Conservation (phyloP, 2,329 filamentous ascomycete genomes). For the Cladosporium sp. region DNA sequence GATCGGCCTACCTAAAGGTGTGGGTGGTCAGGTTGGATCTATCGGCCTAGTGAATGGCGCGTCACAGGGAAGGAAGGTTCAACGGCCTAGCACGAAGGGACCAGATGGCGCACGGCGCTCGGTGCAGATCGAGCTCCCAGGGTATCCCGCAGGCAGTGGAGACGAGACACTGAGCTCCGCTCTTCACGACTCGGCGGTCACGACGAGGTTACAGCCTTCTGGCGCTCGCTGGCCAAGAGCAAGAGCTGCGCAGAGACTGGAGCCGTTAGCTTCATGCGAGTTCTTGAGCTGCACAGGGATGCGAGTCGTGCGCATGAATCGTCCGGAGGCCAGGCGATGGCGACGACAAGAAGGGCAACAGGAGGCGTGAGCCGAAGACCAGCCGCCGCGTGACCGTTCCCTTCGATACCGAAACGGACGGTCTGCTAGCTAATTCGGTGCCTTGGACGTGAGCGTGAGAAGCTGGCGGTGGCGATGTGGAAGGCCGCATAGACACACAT, state of each 20-base stretch:
- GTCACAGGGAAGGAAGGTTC: constrained; percentile 14
- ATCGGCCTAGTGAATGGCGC: constrained; percentile 2
- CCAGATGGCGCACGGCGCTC: constrained; percentile 5
- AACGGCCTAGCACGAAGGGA: constrained; percentile 8
- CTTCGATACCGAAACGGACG: background rate
- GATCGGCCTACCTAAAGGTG: constrained; percentile 3
- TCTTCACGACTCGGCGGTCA: constrained; percentile 1
- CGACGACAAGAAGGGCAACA: background rate
- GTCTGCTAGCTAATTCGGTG: background rate
- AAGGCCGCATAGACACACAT: background rate
- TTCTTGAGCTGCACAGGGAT: constrained; percentile 7
- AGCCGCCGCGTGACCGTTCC: constrained; percentile 8
- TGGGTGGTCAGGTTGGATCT: constrained; percentile 9
- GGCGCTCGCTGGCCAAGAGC: background rate
- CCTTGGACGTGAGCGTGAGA: background rate
- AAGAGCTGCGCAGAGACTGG: constrained; percentile 1
- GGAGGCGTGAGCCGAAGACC: constrained; percentile 6
- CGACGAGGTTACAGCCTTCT: background rate
- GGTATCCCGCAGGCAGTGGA: constrained; percentile 4
- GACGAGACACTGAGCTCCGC: background rate
- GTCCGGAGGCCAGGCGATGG: background rate
- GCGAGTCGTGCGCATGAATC: constrained; percentile 5
- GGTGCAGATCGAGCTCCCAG: constrained; percentile 6
- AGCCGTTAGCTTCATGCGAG: constrained; percentile 6
- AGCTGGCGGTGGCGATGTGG: background rate